phyloP scores from a whole-genome alignment of 108 stramenopile genomes.

The Nannochloropsis gaditana region DNA sequence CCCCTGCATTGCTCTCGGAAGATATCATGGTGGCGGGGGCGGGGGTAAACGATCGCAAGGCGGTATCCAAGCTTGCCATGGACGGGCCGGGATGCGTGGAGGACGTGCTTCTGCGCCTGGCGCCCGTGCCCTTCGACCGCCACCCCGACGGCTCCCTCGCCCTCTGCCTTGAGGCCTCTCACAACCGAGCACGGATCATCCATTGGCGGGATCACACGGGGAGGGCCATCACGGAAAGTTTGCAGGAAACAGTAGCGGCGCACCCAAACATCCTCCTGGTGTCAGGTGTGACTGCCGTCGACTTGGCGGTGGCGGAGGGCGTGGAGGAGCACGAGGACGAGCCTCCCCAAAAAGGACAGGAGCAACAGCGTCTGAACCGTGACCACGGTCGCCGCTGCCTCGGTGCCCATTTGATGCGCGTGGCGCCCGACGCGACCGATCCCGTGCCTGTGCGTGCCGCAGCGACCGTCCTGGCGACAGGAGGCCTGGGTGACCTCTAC shows the following conservation, averaged over 20 bases:
- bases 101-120: constrained; percentile 64
- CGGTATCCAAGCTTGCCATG: constrained; percentile 74
- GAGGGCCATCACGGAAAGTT: constrained; percentile 71
- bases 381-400: constrained; percentile 43
- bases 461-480: constrained; percentile 76
- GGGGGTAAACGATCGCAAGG: constrained; percentile 70
- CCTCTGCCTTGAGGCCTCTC: constrained; percentile 69
- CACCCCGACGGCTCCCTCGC: constrained; percentile 35
- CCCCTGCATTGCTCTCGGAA: constrained; percentile 62
- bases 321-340: neutral
- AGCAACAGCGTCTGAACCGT: neutral
- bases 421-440: constrained; percentile 8
- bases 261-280: constrained; percentile 77
- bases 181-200: constrained; percentile 79
- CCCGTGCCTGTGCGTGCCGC: constrained; percentile 51
- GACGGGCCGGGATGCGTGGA: constrained; percentile 77
- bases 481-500: constrained; percentile 81
- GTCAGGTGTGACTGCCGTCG: constrained; percentile 70
- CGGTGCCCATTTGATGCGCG: constrained; percentile 52
- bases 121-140: constrained; percentile 76
- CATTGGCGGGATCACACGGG: constrained; percentile 84
- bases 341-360: neutral
- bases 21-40: constrained; percentile 76
- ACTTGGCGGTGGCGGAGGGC: constrained; percentile 60
- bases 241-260: constrained; percentile 63